Conservation (phyloP, 192 early-diverging fungal species). For the Podila minutissima region DNA sequence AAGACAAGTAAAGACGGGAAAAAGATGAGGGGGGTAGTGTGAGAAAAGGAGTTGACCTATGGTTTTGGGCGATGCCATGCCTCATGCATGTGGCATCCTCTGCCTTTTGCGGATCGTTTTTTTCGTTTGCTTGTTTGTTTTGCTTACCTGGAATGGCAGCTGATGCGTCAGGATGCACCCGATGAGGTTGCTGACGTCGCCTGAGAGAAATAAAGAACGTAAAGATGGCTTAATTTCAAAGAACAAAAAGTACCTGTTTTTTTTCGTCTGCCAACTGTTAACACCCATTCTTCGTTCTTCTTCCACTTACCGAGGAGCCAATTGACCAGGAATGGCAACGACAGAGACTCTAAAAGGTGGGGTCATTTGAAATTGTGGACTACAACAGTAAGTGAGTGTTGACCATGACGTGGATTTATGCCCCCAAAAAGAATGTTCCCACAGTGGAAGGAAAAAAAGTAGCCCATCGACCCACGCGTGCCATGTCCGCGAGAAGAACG, state of each 20-base stretch:
- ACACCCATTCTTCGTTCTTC: background rate
- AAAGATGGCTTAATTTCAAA: background rate
- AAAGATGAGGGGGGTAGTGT: background rate
- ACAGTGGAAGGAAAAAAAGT: background rate
- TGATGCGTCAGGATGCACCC: constrained; percentile 78
- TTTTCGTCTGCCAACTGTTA: background rate
- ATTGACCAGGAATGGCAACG: constrained; percentile 66
- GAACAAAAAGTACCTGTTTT: no score
- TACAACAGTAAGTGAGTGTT: background rate
- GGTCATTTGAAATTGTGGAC: background rate
- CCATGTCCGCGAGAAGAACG: background rate
- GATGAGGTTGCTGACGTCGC: constrained; percentile 76
- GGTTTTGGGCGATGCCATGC: background rate
- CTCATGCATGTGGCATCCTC: background rate
- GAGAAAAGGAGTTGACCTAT: background rate
- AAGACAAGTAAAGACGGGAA: constrained; percentile 17
- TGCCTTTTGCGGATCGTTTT: background rate
- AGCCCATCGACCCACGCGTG: background rate
- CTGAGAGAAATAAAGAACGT: constrained; percentile 37
- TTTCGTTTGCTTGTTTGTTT: background rate
- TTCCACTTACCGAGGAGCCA: constrained; percentile 67
- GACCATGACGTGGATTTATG: background rate
- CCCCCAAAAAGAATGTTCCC: no score
- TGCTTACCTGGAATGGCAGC: constrained; percentile 76
- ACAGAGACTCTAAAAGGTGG: constrained; percentile 56